A percentile compares a stretch with the other conserved stretches of the same genome.
These are phyloP conservation scores for Aphanomyces euteiches DNA, from an alignment of 352 stramenopile species.

Conservation along the genomic window DNA sequence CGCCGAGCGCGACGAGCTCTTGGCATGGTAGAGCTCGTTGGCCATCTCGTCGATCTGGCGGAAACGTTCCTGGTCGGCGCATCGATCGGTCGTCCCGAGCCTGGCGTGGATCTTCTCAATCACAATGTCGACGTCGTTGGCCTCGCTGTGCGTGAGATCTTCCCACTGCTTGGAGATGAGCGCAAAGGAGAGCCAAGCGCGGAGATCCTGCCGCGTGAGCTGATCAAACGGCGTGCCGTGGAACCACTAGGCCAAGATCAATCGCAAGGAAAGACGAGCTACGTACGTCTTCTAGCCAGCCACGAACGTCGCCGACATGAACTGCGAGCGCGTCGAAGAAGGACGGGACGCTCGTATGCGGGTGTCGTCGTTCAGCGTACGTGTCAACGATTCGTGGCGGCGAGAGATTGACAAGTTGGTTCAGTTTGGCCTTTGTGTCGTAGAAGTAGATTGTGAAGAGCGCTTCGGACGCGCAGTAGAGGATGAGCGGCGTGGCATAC, in stretches of 20 bases:
- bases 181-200: background rate
- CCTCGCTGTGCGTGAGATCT: background rate
- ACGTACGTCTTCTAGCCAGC: background rate
- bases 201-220: slow-evolving; percentile 6
- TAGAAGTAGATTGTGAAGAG: slow-evolving; percentile 8
- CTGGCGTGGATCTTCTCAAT: background rate
- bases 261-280: background rate
- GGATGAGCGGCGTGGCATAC: background rate
- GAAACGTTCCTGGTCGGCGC: background rate
- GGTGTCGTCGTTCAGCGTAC: background rate
- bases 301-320: background rate
- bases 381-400: background rate
- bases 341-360: background rate
- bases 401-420: background rate
- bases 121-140: background rate
- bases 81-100: background rate
- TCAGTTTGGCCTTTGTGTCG: background rate
- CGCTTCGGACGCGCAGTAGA: slow-evolving; percentile 16
- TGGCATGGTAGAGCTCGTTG: too few relatives aligned
- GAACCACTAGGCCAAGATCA: slow-evolving; percentile 2
- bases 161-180: slow-evolving; percentile 2
- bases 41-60: background rate
- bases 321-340: background rate
- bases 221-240: background rate
- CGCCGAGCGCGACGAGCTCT: background rate